phyloP scores from a whole-genome alignment of 345 rosid genomes.

The Populus simonii region DNA sequence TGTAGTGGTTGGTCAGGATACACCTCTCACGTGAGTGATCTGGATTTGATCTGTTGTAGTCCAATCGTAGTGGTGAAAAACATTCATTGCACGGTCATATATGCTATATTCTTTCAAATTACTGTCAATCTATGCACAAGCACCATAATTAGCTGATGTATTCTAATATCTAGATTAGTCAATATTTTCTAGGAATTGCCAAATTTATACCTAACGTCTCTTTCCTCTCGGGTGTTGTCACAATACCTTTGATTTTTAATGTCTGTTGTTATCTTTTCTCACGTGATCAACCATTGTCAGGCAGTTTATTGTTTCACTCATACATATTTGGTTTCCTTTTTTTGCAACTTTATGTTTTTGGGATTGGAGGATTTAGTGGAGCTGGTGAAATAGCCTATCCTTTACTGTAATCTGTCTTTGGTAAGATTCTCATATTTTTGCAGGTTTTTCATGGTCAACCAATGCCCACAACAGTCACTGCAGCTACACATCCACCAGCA shows the following conservation, averaged over 20 bases:
- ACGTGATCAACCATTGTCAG: neutral
- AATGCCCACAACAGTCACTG: slow-evolving; percentile 57
- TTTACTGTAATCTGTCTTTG: neutral
- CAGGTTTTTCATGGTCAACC: slow-evolving; percentile 96
- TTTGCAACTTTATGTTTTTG: neutral
- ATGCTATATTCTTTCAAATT: neutral
- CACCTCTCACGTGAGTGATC: neutral
- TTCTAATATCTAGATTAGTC: neutral
- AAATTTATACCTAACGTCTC: neutral
- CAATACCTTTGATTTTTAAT: neutral
- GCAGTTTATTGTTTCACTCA: neutral
- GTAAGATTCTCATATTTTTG: slow-evolving; percentile 16
- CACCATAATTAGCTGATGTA: neutral
- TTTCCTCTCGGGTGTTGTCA: neutral
- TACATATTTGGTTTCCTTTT: neutral
- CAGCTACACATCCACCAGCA: slow-evolving; percentile 85
- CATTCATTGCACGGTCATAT: neutral
- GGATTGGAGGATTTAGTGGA: neutral
- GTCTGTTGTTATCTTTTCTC: neutral
- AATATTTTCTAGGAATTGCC: neutral
- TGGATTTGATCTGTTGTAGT: neutral
- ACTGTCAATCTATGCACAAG: neutral
- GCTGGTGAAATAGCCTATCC: neutral
- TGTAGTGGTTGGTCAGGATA: neutral
- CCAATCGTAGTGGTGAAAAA: neutral